Conservation (phyloP, 352 stramenopile genomes). For the Labyrinthula sp. region DNA sequence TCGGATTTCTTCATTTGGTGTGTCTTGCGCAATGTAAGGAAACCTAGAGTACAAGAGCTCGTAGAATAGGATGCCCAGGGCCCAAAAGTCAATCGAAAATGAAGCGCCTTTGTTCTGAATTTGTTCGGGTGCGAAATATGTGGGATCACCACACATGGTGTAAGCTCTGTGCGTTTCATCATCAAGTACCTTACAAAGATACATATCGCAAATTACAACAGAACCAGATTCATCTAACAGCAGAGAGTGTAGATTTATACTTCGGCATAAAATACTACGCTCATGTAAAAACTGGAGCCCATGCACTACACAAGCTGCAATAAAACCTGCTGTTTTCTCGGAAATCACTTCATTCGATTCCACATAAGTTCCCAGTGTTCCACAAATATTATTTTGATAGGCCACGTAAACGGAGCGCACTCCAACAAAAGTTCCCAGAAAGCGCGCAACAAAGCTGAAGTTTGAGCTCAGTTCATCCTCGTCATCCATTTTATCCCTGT, state of each 20-base stretch:
- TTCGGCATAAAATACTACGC: slow-evolving; percentile 47
- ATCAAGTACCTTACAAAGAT: slow-evolving; percentile 35
- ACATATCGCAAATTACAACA: slow-evolving; percentile 32
- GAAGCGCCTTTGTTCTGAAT: slow-evolving; percentile 41
- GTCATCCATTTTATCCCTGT: slow-evolving; percentile 1
- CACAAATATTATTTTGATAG: slow-evolving; percentile 8
- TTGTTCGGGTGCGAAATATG: slow-evolving; percentile 30
- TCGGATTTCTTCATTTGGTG: too few relatives aligned
- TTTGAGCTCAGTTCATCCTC: not conserved
- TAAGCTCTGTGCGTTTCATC: slow-evolving; percentile 52
- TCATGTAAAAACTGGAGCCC: slow-evolving; percentile 66
- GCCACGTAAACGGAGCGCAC: slow-evolving; percentile 8
- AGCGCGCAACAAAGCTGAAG: slow-evolving; percentile 3
- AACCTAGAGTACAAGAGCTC: slow-evolving; percentile 55
- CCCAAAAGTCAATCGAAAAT: slow-evolving; percentile 61
- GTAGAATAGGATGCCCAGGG: slow-evolving; percentile 52
- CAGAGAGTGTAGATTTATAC: slow-evolving; percentile 29
- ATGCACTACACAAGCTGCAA: slow-evolving; percentile 47
- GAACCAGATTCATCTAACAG: slow-evolving; percentile 26
- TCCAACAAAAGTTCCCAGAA: slow-evolving; percentile 24
- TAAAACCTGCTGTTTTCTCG: slow-evolving; percentile 45
- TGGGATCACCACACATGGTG: slow-evolving; percentile 75
- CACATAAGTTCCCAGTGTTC: slow-evolving; percentile 17
- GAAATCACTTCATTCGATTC: slow-evolving; percentile 37
- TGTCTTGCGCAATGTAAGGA: slow-evolving; percentile 35